Evolutionary conservation across 176 grass and related monocot genomes (phyloP).

Genomic region (Microstegium vimineum): DNA sequence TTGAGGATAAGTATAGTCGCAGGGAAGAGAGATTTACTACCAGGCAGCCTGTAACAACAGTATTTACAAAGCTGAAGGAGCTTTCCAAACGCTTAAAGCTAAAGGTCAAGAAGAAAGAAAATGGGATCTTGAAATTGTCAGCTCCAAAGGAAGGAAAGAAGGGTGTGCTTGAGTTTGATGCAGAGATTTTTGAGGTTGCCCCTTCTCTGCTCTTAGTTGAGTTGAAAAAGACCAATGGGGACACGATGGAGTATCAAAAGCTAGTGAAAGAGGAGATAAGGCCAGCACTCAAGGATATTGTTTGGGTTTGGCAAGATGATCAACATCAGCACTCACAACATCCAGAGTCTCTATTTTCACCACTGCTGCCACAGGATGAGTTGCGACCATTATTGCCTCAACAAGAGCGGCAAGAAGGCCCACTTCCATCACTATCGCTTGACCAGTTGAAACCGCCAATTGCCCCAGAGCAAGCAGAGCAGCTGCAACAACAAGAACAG

Average conservation of each 20-base stretch:
- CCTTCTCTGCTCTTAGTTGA: constrained; percentile 84
- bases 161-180: constrained; percentile 66
- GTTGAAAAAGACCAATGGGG: constrained; percentile 73
- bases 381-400: constrained; percentile 15
- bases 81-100: constrained; percentile 59
- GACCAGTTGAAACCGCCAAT: not conserved
- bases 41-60: constrained; percentile 41
- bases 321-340: constrained; percentile 20
- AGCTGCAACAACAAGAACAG: not conserved
- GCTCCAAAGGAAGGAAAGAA: constrained; percentile 76
- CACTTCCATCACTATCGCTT: not conserved
- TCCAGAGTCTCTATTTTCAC: not conserved
- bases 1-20: constrained; percentile 51
- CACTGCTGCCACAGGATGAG: not conserved
- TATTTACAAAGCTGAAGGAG: constrained; percentile 70
- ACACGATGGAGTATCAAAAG: constrained; percentile 78
- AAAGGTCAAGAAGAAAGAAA: constrained; percentile 75
- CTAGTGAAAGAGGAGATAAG: constrained; percentile 75
- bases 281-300: constrained; percentile 81
- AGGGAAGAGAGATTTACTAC: constrained; percentile 74
- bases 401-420: constrained; percentile 15
- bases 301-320: constrained; percentile 90
- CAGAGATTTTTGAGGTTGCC: constrained; percentile 72
- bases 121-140: constrained; percentile 60
- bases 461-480: not conserved